Base-by-base conservation (phyloP, 495 filamentous ascomycete species). In the Aspergillus wentii region DNA sequence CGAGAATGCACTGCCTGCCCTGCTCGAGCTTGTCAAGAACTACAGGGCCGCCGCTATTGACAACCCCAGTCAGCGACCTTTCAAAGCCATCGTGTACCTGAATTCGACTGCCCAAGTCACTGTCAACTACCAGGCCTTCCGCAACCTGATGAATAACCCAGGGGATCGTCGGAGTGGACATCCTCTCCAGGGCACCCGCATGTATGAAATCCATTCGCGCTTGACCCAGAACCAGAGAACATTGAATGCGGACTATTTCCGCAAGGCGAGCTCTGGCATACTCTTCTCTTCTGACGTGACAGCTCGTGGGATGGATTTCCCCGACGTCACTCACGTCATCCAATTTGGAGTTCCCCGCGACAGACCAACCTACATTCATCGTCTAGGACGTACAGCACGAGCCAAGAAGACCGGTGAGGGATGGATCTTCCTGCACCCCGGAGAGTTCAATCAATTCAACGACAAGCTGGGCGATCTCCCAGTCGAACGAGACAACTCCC, bases 71-170 rank as follows among this genome's bases (percentile, higher is more conserved):
- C 57, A 48, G 21, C 59, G 61, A 7, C 90, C 89, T 1, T 94
- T 97, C 74, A 98, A 97, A 67, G 88, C 87, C 17, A 92, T 98
- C 40, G 68, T 95, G 28, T 98, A 92, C 66, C 84, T 88, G 57
- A 82, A 83, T 40, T 82, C 82, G 17, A 95, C 88, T 0, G 75
- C 77, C 17, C 72, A 83, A 41, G 83, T 88, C 22, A 58, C 70
- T 20, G 63, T 89, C n/a, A 75, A 79, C 14, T 56, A 68, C 23
- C 56, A 68, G 14, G 70, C 79, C 18, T 83, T 96, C 61, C 56
- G 57, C 14, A 62, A 70, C 30, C 59, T 92, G 10, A 44, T 48
- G 43, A 46, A 48, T 44, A 30, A 41, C 25, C 38, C 34, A 49
- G 38, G 27, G 35, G 40, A 54, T 41, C 38, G 47, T 31, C 44